Percentiles rank a stretch among this genome's conserved stretches.
Evolutionary conservation across 208 protist genomes (phyloP).

Genomic region (Leishmania braziliensis): DNA sequence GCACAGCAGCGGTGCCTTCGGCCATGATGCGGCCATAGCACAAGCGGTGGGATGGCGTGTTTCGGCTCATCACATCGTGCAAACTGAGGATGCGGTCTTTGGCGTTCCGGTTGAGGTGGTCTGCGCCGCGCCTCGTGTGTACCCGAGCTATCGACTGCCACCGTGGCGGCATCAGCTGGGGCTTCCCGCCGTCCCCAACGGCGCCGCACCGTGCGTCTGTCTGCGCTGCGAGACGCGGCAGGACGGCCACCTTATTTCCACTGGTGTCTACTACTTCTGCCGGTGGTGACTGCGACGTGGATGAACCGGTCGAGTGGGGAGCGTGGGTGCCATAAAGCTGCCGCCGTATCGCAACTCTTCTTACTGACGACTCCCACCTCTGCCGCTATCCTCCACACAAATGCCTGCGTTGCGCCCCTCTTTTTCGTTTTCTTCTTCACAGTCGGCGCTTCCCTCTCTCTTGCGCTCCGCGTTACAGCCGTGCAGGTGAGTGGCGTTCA

Average conservation of each 20-base stretch:
- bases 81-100: slow-evolving; percentile 47
- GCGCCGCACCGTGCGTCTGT: slow-evolving; percentile 41
- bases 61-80: slow-evolving; percentile 54
- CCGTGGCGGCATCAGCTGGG: slow-evolving; percentile 78
- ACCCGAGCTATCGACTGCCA: slow-evolving; percentile 55
- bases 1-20: slow-evolving; percentile 13
- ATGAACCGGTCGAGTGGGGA: neutral
- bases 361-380: neutral
- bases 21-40: neutral
- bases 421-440: neutral
- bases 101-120: slow-evolving; percentile 57
- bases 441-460: neutral
- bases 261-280: slow-evolving; percentile 62
- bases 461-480: neutral
- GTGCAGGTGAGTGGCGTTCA: neutral
- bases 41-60: slow-evolving; percentile 35
- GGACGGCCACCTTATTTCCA: slow-evolving; percentile 33
- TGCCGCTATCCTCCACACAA: neutral
- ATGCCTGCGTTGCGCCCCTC: neutral
- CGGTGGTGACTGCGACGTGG: neutral
- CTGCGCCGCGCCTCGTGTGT: slow-evolving; percentile 54
- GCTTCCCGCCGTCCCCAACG: slow-evolving; percentile 30
- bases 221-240: slow-evolving; percentile 79
- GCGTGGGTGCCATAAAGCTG: neutral
- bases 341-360: neutral